Base-by-base conservation (phyloP, 2,329 filamentous ascomycete genomes). In the Graphilbum fragrans region DNA sequence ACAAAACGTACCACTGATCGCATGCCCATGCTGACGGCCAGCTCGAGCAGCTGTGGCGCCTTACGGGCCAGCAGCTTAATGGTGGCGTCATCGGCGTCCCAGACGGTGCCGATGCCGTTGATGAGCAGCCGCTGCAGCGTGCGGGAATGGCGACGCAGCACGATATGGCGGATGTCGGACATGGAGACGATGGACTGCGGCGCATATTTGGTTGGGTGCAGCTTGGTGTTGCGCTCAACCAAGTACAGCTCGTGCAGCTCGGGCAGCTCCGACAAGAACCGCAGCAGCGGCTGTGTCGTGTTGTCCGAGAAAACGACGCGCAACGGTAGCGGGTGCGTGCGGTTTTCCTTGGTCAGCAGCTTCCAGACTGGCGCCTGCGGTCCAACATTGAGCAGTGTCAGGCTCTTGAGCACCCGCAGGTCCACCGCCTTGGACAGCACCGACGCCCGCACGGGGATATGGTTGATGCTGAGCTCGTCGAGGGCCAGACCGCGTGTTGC, bases 371-470 rank as follows among this genome's bases (percentile, higher is more conserved):
- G 60, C 22, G 64, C 64, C 53, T 82, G 78, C 5, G 69, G 62
- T 2, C 78, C 78, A 17, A 81, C 76, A 46, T 77, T 79, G 36
- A 82, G 65, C 20, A 82, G 60, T 2, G 74, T 77, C 17, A 82
- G 60, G 37, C 64, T 66, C 47, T 60, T 68, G n/a, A 82, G 60
- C 4, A 62, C 61, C n/a, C 60, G 61, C 4, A 82, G 50, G 49
- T 82, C 74, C 29, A 82, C 58, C 1, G 72, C 71, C 22, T 65
- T 63, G 17, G 63, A 67, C 9, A 82, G 52, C 1, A 79, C 65
- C 0, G 70, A 71, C 3, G 75, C 64, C 53, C 72, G 77, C 49
- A 77, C 63, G 0, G 77, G 77, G 27, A 82, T 67, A 25, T 77
- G 63, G 49, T 77, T 64, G 21, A 81, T 63, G 41, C 64, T 64